Percentiles rank a stretch among this genome's conserved stretches.
Evolutionary conservation across 306 rosid genomes (phyloP).

Genomic region (Glycine soja): DNA sequence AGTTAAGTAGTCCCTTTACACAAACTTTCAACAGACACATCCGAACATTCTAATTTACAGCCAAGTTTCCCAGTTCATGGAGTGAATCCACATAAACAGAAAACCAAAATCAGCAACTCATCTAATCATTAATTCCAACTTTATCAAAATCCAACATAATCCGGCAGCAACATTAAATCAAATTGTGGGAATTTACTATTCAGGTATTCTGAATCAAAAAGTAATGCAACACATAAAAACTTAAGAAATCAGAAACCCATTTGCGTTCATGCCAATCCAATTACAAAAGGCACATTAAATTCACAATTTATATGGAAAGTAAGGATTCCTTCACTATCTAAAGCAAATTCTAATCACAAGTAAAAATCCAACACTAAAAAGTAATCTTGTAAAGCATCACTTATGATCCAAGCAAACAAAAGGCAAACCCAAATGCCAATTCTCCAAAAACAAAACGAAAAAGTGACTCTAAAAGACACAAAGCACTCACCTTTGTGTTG

Average conservation of each 20-base stretch:
- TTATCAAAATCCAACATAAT: constrained; percentile 32
- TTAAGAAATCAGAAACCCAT: constrained; percentile 43
- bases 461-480: constrained; percentile 46
- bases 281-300: constrained; percentile 49
- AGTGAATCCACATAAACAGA: constrained; percentile 15
- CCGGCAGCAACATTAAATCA: constrained; percentile 11
- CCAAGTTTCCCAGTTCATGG: constrained; percentile 29
- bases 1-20: constrained; percentile 42
- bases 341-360: constrained; percentile 48
- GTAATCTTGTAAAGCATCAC: constrained; percentile 66
- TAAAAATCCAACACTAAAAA: constrained; percentile 47
- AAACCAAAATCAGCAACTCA: constrained; percentile 20
- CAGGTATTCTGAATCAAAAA: constrained; percentile 41
- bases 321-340: constrained; percentile 36
- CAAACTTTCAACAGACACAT: constrained; percentile 21
- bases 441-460: constrained; percentile 33
- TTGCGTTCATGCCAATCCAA: constrained; percentile 21
- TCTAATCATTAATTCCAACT: constrained; percentile 28
- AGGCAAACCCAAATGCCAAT: constrained; percentile 54
- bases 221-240: constrained; percentile 6
- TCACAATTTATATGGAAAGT: constrained; percentile 48
- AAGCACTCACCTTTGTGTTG: constrained; percentile 76
- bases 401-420: constrained; percentile 75
- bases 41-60: constrained; percentile 20
- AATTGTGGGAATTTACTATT: constrained; percentile 41